Evolutionary conservation across 192 early-diverging fungal genomes (phyloP).

Genomic region (Phlyctochytrium planicorne): DNA sequence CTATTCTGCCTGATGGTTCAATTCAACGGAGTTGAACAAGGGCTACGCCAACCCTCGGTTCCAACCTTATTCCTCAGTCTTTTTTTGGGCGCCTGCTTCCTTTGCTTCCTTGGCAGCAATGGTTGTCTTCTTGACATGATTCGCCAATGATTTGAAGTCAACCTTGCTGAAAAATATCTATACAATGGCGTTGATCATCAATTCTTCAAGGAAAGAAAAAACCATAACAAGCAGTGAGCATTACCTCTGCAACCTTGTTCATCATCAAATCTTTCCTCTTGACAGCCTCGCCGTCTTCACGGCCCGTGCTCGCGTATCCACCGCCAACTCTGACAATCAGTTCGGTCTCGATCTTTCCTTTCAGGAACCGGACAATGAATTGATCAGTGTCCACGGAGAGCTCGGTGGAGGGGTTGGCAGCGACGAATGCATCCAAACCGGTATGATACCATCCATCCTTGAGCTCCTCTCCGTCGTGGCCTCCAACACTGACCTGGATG

Average conservation of each 20-base stretch:
- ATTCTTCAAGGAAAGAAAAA: background rate
- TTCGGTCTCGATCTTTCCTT: conserved; percentile 10
- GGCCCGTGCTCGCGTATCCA: conserved; percentile 9
- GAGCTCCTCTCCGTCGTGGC: background rate
- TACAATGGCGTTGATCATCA: background rate
- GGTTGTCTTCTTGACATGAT: background rate
- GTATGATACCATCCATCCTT: background rate
- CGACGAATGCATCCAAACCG: background rate
- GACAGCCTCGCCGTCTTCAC: conserved; percentile 13
- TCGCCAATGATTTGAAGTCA: background rate
- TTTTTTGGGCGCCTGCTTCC: too few species aligned
- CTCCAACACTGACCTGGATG: background rate
- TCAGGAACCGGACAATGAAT: conserved; percentile 21
- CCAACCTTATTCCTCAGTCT: too few species aligned
- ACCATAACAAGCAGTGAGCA: background rate
- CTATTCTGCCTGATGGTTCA: too few species aligned
- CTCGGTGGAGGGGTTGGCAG: background rate
- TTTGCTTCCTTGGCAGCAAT: too few species aligned
- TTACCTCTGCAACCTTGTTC: background rate
- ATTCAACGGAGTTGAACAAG: too few species aligned
- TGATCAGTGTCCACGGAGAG: conserved; percentile 11
- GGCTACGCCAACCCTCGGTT: too few species aligned
- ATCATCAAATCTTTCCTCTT: conserved; percentile 1
- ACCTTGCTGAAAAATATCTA: background rate
- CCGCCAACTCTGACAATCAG: conserved; percentile 14